These are phyloP conservation scores for Ophiostoma pallidulum DNA, from an alignment of 2,329 filamentous ascomycete genomes.

Conservation along the genomic window DNA sequence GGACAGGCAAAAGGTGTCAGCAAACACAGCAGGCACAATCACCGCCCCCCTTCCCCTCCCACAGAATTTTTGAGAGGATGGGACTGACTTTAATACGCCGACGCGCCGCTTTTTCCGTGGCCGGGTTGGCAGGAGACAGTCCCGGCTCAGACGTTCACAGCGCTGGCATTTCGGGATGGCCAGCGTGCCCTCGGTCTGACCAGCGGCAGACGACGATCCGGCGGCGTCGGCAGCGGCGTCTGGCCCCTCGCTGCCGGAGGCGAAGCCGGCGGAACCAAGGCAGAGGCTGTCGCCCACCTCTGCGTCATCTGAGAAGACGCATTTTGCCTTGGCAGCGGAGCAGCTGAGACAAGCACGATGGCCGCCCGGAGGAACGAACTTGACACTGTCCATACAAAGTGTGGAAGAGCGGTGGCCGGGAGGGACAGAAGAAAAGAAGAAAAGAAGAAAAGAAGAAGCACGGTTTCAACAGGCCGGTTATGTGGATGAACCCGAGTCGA, in stretches of 20 bases:
- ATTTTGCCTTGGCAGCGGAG: slow-evolving; percentile 19
- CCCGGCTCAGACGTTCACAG: slow-evolving; percentile 16
- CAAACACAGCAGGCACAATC: no score
- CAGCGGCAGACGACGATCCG: background rate
- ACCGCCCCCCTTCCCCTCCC: no score
- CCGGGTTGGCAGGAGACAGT: slow-evolving; percentile 14
- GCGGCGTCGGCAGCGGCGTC: slow-evolving; percentile 4
- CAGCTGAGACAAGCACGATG: slow-evolving; percentile 20
- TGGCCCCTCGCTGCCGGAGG: background rate
- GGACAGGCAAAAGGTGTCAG: background rate
- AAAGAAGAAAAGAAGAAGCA: slow-evolving; percentile 5
- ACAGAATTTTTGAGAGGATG: no score
- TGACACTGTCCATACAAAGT: slow-evolving; percentile 17
- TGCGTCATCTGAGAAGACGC: slow-evolving; percentile 17
- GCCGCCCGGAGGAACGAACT: slow-evolving; percentile 20
- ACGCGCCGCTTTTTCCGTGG: slow-evolving; percentile 18
- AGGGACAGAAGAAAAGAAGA: slow-evolving; percentile 19
- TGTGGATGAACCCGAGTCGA: no score
- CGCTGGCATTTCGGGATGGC: slow-evolving; percentile 15
- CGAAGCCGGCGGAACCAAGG: slow-evolving; percentile 3
- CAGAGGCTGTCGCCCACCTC: slow-evolving; percentile 3
- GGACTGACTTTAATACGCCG: slow-evolving; percentile 12
- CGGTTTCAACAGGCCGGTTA: no score
- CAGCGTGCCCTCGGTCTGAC: slow-evolving; percentile 7
- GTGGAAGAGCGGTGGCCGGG: background rate